phyloP scores from a whole-genome alignment of 2,329 filamentous ascomycete species.

The Huntiella bhutanensis region DNA sequence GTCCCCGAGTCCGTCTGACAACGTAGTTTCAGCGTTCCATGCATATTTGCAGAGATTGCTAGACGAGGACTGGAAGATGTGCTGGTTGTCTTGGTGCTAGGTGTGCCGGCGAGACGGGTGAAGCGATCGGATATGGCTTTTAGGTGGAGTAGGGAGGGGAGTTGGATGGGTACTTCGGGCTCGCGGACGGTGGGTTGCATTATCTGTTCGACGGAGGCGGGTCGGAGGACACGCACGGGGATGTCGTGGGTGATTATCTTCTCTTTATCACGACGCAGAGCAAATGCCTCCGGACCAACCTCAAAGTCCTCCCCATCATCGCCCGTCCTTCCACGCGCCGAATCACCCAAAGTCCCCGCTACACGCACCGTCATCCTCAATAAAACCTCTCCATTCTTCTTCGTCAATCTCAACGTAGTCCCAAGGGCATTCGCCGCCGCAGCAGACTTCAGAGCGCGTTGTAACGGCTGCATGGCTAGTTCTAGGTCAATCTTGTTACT shows the following conservation, averaged over 20 bases:
- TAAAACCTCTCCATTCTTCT: conserved; percentile 73
- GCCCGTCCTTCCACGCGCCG: not conserved
- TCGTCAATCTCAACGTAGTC: conserved; percentile 74
- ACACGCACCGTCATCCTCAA: conserved; percentile 81
- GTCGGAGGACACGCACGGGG: conserved; percentile 75
- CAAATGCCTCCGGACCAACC: conserved; percentile 30
- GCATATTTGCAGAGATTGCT: conserved; percentile 85
- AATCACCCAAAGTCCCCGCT: conserved; percentile 31
- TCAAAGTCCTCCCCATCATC: conserved; percentile 21
- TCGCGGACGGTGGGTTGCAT: conserved; percentile 83
- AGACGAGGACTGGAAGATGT: conserved; percentile 24
- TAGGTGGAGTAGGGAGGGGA: conserved; percentile 71
- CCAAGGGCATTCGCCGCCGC: conserved; percentile 48
- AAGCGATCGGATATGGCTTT: conserved; percentile 93
- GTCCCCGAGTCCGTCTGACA: conserved; percentile 69
- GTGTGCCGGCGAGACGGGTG: conserved; percentile 54
- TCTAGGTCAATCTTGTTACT: conserved; percentile 92
- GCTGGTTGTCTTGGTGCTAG: conserved; percentile 12
- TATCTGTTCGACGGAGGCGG: conserved; percentile 71
- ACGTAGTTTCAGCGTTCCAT: conserved; percentile 63
- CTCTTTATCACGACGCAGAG: conserved; percentile 45
- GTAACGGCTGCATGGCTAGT: conserved; percentile 69
- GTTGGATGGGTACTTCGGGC: conserved; percentile 81
- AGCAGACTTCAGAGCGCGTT: conserved; percentile 81
- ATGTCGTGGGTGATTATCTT: conserved; percentile 91